phyloP scores from a whole-genome alignment of 495 filamentous ascomycete species.

The Xylaria intraflava region DNA sequence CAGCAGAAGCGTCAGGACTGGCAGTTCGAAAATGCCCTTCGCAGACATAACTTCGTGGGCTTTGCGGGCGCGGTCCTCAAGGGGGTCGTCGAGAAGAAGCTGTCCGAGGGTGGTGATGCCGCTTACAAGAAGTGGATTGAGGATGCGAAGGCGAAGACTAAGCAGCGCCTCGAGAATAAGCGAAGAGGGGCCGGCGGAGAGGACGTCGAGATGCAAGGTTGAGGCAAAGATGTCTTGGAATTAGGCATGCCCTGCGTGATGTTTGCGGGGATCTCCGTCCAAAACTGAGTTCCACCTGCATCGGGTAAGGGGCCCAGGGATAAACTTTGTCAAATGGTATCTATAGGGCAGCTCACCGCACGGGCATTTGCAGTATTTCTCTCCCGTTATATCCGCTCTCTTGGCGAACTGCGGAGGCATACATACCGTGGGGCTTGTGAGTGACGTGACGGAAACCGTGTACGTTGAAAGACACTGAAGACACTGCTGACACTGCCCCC shows the following conservation, averaged over 20 bases:
- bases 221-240: background rate
- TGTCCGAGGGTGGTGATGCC: slow-evolving; percentile 51
- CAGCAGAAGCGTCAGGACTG: slow-evolving; percentile 78
- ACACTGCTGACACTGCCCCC: too few species aligned
- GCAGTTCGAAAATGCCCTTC: slow-evolving; percentile 92
- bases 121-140: slow-evolving; percentile 76
- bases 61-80: slow-evolving; percentile 89
- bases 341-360: background rate
- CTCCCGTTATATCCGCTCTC: background rate
- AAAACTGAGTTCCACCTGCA: background rate
- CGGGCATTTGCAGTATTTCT: background rate
- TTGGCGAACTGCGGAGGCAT: background rate
- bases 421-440: background rate
- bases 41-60: slow-evolving; percentile 92
- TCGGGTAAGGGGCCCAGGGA: background rate
- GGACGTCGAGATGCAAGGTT: slow-evolving; percentile 42
- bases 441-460: background rate
- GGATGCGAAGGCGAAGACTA: slow-evolving; percentile 63
- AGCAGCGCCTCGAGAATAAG: slow-evolving; percentile 52
- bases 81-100: slow-evolving; percentile 67
- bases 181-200: slow-evolving; percentile 35
- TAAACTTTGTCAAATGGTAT: background rate
- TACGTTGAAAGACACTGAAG: too few species aligned
- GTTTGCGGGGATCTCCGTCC: background rate
- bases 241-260: background rate